These are phyloP conservation scores for Talaromyces amestolkiae DNA, from an alignment of 2,329 filamentous ascomycete genomes.

Conservation along the genomic window DNA sequence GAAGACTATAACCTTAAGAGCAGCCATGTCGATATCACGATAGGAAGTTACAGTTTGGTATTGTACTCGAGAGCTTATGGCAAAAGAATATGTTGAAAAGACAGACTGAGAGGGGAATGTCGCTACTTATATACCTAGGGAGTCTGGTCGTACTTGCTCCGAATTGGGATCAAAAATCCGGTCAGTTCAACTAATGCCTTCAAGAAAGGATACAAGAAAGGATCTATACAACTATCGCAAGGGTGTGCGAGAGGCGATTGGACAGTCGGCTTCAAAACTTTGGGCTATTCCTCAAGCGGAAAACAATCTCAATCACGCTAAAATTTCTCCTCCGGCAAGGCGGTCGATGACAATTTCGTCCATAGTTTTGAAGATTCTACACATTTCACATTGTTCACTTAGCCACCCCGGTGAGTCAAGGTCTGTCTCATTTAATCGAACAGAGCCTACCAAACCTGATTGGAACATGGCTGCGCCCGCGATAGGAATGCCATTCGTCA, in stretches of 20 bases:
- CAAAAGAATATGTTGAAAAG: background rate
- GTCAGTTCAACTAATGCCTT: background rate
- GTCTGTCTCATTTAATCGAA: no score
- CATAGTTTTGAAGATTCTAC: background rate
- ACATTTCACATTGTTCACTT: background rate
- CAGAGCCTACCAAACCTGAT: background rate
- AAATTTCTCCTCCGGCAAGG: background rate
- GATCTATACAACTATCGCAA: background rate
- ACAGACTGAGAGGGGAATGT: background rate
- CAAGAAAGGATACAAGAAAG: background rate
- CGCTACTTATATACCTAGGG: background rate
- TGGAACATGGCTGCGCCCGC: slow-evolving; percentile 8
- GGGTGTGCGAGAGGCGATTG: background rate
- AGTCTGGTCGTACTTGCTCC: background rate
- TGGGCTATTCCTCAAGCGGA: background rate
- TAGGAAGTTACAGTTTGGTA: background rate
- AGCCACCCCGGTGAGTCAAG: no score
- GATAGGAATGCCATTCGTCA: slow-evolving; percentile 1
- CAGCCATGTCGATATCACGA: background rate
- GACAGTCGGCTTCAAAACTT: no score
- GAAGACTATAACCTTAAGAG: background rate
- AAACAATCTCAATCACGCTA: background rate
- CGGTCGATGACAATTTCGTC: background rate
- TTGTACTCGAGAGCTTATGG: background rate
- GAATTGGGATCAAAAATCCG: background rate